These are phyloP conservation scores for Hyphodiscus sp. DNA, from an alignment of 2,329 filamentous ascomycete genomes.

Conservation along the genomic window DNA sequence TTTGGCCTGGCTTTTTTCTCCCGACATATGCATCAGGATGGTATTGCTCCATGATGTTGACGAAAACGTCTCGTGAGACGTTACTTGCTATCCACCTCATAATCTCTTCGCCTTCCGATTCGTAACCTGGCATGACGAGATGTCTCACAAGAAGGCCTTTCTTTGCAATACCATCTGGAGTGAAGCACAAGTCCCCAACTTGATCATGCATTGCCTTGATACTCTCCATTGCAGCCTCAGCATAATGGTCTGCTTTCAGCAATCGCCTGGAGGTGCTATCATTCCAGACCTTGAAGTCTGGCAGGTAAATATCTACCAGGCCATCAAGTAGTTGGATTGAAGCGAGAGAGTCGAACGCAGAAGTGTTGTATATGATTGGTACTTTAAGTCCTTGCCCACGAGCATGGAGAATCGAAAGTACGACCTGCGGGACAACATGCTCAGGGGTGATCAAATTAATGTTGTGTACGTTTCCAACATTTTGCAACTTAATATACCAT, in stretches of 20 bases:
- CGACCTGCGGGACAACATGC: slow-evolving; percentile 80
- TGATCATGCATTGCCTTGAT: slow-evolving; percentile 75
- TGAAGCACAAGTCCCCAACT: slow-evolving; percentile 79
- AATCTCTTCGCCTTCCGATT: slow-evolving; percentile 66
- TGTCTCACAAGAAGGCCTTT: slow-evolving; percentile 70
- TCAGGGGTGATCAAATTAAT: slow-evolving; percentile 86
- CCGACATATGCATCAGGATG: slow-evolving; percentile 75
- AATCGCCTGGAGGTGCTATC: slow-evolving; percentile 58
- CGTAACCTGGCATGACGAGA: slow-evolving; percentile 77
- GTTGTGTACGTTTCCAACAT: slow-evolving; percentile 77
- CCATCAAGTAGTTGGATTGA: slow-evolving; percentile 70
- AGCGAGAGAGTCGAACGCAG: slow-evolving; percentile 68
- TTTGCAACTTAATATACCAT: slow-evolving; percentile 79
- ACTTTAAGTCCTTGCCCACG: slow-evolving; percentile 61
- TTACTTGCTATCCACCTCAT: slow-evolving; percentile 70
- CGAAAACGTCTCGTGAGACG: slow-evolving; percentile 67
- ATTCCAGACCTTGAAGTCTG: slow-evolving; percentile 82
- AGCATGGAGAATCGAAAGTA: slow-evolving; percentile 67
- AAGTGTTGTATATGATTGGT: slow-evolving; percentile 81
- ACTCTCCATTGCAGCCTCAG: slow-evolving; percentile 65
- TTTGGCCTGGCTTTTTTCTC: slow-evolving; percentile 46
- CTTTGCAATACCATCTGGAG: slow-evolving; percentile 73
- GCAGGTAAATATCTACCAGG: slow-evolving; percentile 79
- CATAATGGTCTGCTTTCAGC: slow-evolving; percentile 74
- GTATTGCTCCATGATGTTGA: slow-evolving; percentile 89